Percentiles rank a stretch among this genome's conserved stretches.
Evolutionary conservation across 305 asterid genomes (phyloP).

Genomic region (Caryopteris hybrid): DNA sequence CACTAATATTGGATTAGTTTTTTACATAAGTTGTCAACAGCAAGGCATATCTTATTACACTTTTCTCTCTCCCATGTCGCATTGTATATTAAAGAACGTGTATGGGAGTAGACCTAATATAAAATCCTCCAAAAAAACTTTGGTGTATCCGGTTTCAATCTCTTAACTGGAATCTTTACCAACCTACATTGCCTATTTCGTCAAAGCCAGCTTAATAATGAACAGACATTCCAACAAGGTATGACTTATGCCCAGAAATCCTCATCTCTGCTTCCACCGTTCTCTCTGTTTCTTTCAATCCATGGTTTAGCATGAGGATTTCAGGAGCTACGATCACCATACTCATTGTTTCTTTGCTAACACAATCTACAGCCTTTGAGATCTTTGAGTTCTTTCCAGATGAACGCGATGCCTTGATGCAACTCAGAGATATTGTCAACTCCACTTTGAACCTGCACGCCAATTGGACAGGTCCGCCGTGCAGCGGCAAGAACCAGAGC

Average conservation of each 20-base stretch:
- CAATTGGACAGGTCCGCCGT: constrained; percentile 77
- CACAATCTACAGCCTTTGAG: constrained; percentile 4
- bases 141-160: constrained; percentile 37
- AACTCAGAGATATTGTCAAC: constrained; percentile 44
- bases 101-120: constrained; percentile 13
- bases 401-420: constrained; percentile 58
- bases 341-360: constrained; percentile 1
- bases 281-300: background rate
- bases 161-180: constrained; percentile 23
- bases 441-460: constrained; percentile 43
- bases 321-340: constrained; percentile 5
- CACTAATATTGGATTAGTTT: background rate
- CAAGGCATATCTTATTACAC: constrained; percentile 18
- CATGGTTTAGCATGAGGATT: constrained; percentile 22
- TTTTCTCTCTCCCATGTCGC: constrained; percentile 30
- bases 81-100: too few species aligned
- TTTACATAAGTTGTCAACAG: constrained; percentile 34
- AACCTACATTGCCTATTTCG: too few species aligned
- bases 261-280: background rate
- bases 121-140: constrained; percentile 16
- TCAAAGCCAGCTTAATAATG: too few species aligned
- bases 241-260: background rate
- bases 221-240: too few species aligned
- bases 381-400: constrained; percentile 28
- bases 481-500: constrained; percentile 40